Evolutionary conservation across 2,329 filamentous ascomycete genomes (phyloP), one percentile per base, ranked within the genome.

Genomic region (Aotearoamyces nothofagi): DNA sequence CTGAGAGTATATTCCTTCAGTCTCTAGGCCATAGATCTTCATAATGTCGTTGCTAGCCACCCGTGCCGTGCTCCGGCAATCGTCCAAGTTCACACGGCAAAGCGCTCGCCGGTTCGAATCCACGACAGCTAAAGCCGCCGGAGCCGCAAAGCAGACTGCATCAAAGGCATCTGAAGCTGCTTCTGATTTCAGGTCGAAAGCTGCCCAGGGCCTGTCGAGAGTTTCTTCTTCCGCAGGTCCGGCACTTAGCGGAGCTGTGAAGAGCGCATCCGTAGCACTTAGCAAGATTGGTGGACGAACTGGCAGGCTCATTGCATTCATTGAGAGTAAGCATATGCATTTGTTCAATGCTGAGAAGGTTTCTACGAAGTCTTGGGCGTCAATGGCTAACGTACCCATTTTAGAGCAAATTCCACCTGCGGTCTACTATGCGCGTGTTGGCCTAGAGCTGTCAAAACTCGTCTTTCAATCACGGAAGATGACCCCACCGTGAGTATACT

Each of bases 361-460:
- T 20, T 8, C 8, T n/a, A 20, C 19, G 8, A n/a, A 17, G 10
- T 29, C 32, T 26, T 26, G 24, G 29, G 26, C 24, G 14, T 39
- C 34, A 41, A 41, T 46, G 38, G 33, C 37, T 40, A 27, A 44
- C 34, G 26, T 16, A 39, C 27, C 19, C 31, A 19, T 24, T 30
- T 34, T 26, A 94, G 87, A 75, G 56, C 68, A 90, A 62, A 71
- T 86, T 44, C 90, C 90, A 44, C 75, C 76, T 38, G 77, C 84
- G 39, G 53, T 92, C 53, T 94, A 94, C 72, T 98, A 96, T 67
- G 75, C 78, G 49, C 80, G 75, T 55, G 87, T 96, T 51, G 79
- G 68, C 46, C 61, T 86, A 40, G 90, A 98, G 66, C 66, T 96
- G 36, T 69, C 69, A 53, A 92, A 81, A 69, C 68, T 94, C 43